A percentile compares a stretch with the other conserved stretches of the same genome.
phyloP scores from a whole-genome alignment of 2,329 filamentous ascomycete species.

The Trematosphaeria pertusa region DNA sequence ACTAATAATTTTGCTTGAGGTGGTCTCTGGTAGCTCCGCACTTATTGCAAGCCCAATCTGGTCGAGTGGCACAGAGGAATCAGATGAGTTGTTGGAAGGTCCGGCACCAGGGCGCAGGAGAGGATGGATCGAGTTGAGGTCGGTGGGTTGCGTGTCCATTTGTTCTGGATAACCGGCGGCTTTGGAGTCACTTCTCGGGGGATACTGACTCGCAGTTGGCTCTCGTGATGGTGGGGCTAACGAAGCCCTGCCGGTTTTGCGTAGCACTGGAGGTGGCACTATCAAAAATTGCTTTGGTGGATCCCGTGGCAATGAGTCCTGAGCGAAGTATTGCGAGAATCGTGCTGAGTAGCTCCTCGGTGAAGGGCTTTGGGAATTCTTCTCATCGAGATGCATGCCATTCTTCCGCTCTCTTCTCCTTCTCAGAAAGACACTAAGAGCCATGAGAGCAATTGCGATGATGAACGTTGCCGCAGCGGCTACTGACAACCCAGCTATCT shows the following conservation, averaged over 20 bases:
- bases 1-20: constrained; percentile 16
- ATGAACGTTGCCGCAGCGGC: constrained; percentile 46
- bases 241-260: constrained; percentile 8
- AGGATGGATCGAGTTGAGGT: constrained; percentile 20
- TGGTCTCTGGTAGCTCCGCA: constrained; percentile 38
- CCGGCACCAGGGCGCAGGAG: constrained; percentile 30
- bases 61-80: constrained; percentile 33
- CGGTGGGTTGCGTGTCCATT: constrained; percentile 4
- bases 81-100: constrained; percentile 27
- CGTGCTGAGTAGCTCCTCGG: constrained; percentile 21
- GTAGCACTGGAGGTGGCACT: constrained; percentile 20
- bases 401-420: constrained; percentile 40
- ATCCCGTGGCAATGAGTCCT: constrained; percentile 12
- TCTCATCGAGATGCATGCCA: constrained; percentile 24
- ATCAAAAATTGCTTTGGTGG: constrained; percentile 24
- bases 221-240: neutral
- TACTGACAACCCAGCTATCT: constrained; percentile 48
- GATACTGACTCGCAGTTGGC: constrained; percentile 1
- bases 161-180: neutral
- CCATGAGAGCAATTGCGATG: constrained; percentile 48
- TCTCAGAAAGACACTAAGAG: constrained; percentile 44
- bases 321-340: constrained; percentile 29
- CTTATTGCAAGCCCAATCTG: constrained; percentile 49
- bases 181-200: neutral
- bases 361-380: constrained; percentile 18